Percentiles rank a stretch among this genome's conserved stretches.
These are phyloP conservation scores for Chaetomidium leptoderma DNA, from an alignment of 495 filamentous ascomycete species.

Conservation along the genomic window DNA sequence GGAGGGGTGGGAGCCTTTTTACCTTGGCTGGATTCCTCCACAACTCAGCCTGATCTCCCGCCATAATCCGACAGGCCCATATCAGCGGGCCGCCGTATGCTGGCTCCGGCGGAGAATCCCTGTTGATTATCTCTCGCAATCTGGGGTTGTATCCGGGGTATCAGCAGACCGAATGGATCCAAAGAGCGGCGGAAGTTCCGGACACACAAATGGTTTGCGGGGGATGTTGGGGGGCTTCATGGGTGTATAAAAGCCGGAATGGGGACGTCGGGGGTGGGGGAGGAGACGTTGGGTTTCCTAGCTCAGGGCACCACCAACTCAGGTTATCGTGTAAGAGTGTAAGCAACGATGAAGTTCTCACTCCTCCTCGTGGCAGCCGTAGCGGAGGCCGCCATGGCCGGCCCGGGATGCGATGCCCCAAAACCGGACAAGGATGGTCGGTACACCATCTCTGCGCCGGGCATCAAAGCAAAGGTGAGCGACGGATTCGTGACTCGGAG, in stretches of 20 bases:
- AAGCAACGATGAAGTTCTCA: slow-evolving; percentile 16
- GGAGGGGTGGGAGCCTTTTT: background rate
- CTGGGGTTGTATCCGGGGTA: slow-evolving; percentile 13
- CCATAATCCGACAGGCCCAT: slow-evolving; percentile 2
- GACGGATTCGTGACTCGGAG: background rate
- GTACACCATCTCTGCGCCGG: slow-evolving; percentile 48
- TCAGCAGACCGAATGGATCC: background rate
- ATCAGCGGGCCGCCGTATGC: background rate
- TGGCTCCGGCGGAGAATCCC: background rate
- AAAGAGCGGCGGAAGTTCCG: background rate
- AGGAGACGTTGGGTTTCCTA: background rate
- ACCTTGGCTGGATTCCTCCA: background rate
- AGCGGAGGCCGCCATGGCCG: slow-evolving; percentile 6
- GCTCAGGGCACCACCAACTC: background rate
- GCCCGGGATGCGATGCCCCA: background rate
- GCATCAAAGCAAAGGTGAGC: slow-evolving; percentile 49
- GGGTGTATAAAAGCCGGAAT: background rate
- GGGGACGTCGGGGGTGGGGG: background rate
- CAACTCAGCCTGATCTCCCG: slow-evolving; percentile 12
- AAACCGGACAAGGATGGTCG: slow-evolving; percentile 37
- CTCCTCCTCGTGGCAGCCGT: slow-evolving; percentile 5
- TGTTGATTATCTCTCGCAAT: background rate
- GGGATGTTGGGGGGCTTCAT: background rate
- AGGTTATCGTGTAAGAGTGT: too few species aligned
- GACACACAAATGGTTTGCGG: background rate